Base-by-base conservation (phyloP, 768 basidiomycete genomes). In the Boletellus ananas region DNA sequence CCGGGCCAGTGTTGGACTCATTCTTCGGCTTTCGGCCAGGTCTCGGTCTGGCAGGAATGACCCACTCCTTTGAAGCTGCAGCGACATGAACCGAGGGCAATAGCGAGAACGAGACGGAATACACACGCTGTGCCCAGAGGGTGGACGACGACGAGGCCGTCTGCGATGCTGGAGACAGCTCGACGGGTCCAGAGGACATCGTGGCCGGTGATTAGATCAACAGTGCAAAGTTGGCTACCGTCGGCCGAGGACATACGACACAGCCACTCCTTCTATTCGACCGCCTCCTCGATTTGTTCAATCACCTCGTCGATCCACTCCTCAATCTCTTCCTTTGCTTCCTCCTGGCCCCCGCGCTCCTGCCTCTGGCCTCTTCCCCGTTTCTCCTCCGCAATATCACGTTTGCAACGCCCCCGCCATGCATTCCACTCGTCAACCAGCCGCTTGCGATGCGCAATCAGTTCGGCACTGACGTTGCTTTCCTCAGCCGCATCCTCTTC, bases 381-480 rank as follows among this genome's bases (percentile, higher is more conserved):
- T 47, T 71, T 74, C 53, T 81, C 81, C 45, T 83, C 84, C 33
- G 75, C 78, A 48, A 85, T 49, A 58, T 89, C 83, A 55, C 79
- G 79, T 65, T 78, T 83, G 58, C 85, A 84, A 55, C 81, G 78
- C 20, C 74, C 60, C 45, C 95, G 82, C 96, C 96, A 98, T 37
- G 95, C 91, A 70, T 99, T 96, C 96, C 96, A 99, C 72, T 99
- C 96, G 63, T 96, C 91, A 59, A 98, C 87, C 46, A 97, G 78
- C 41, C 96, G 80, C 68, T 90, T 90, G 52, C 96, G 80, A 56
- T 84, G 84, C 16, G 92, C 91, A 58, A 94, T 79, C 21, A 96
- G 80, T 71, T 98, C 96, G 5, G 94, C 93, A 57, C 87, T 94
- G 59, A 94, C 90, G 60, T 87, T 90, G 68, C 86, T 92, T 72